Evolutionary conservation across 2,329 filamentous ascomycete species (phyloP).

Genomic region (Aspergillus persii): DNA sequence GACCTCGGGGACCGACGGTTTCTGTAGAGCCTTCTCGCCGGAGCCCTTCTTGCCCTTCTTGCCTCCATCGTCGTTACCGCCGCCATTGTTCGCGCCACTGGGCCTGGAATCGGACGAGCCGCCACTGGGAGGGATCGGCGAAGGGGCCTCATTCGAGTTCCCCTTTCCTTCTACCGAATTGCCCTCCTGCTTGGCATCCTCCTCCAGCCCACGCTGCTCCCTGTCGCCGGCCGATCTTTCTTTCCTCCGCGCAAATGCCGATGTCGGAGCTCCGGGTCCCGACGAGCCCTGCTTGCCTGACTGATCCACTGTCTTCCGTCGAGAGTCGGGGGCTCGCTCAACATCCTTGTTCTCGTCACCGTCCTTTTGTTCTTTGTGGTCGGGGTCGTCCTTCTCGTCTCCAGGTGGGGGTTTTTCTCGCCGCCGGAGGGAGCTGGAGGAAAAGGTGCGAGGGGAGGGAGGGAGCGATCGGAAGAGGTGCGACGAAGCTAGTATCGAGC

Average conservation of each 20-base stretch:
- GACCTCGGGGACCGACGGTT: constrained; percentile 86
- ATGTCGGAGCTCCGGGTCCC: constrained; percentile 35
- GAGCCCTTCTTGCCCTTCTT: constrained; percentile 68
- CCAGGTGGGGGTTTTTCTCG: constrained; percentile 57
- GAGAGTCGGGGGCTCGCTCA: constrained; percentile 45
- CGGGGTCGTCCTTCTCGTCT: constrained; percentile 31
- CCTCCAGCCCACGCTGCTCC: constrained; percentile 35
- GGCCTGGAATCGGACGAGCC: constrained; percentile 45
- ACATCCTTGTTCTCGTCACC: constrained; percentile 35
- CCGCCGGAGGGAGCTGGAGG: constrained; percentile 47
- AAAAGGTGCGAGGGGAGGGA: constrained; percentile 40
- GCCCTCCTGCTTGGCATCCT: constrained; percentile 43
- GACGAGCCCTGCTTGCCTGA: constrained; percentile 27
- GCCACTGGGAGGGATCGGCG: constrained; percentile 40
- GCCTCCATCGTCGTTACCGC: constrained; percentile 61
- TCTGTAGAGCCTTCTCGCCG: constrained; percentile 74
- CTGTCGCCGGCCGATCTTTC: constrained; percentile 38
- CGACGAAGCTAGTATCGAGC: constrained; percentile 26
- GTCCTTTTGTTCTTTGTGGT: constrained; percentile 22
- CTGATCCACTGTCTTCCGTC: constrained; percentile 42
- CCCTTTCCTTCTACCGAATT: constrained; percentile 44
- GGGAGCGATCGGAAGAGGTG: constrained; percentile 25
- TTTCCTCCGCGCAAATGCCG: constrained; percentile 39
- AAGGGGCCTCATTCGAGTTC: constrained; percentile 49
- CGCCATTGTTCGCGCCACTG: constrained; percentile 53